Conservation (phyloP, 495 filamentous ascomycete species). For the Aspergillus sclerotiicarbonarius region DNA sequence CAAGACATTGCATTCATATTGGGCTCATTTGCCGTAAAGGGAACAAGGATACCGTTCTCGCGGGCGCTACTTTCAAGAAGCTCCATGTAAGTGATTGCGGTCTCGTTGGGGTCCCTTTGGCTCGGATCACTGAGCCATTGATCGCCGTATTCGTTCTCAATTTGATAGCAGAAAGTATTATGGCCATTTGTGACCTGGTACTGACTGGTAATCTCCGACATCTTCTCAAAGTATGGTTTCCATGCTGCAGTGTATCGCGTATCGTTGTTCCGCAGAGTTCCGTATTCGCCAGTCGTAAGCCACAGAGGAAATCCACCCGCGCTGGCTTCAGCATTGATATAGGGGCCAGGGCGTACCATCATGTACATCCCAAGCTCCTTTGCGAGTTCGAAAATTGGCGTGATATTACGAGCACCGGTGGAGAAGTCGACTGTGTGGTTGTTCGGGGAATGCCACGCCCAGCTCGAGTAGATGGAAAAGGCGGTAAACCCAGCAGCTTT, state of each 20-base stretch:
- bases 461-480: conserved; percentile 55
- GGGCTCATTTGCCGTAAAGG: conserved; percentile 55
- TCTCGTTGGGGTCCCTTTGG: conserved; percentile 44
- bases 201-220: conserved; percentile 47
- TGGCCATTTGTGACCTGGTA: conserved; percentile 58
- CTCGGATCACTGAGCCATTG: conserved; percentile 48
- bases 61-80: conserved; percentile 49
- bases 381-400: conserved; percentile 51
- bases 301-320: conserved; percentile 61
- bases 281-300: conserved; percentile 62
- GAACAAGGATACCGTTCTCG: conserved; percentile 53
- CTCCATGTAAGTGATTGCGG: conserved; percentile 55
- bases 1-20: conserved; percentile 52
- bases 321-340: conserved; percentile 52
- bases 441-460: conserved; percentile 55
- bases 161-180: conserved; percentile 54
- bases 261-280: conserved; percentile 55
- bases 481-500: conserved; percentile 60
- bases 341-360: conserved; percentile 38
- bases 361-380: conserved; percentile 47
- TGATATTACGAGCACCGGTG: conserved; percentile 54
- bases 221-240: conserved; percentile 47
- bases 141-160: conserved; percentile 62
- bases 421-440: conserved; percentile 55
- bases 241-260: conserved; percentile 53